Evolutionary conservation across 331 rosid genomes (phyloP).

Genomic region (Prunus yedoensis): DNA sequence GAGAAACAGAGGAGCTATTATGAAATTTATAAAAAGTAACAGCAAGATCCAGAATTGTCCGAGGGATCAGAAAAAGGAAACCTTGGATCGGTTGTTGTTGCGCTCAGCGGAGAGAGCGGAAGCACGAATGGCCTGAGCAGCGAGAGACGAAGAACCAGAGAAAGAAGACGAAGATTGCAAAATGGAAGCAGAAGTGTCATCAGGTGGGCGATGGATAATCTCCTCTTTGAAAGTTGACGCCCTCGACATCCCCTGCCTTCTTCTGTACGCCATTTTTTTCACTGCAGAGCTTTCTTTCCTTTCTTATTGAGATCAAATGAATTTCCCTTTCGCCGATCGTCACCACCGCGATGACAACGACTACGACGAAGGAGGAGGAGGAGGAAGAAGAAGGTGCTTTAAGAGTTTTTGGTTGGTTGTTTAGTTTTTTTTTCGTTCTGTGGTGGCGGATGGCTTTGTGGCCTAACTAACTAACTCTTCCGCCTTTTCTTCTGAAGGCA

Average conservation of each 20-base stretch:
- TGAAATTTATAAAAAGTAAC: too few relatives aligned
- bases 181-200: conserved; percentile 27
- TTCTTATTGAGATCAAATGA: too few relatives aligned
- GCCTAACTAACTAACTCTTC: conserved; percentile 20
- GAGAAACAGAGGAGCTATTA: not conserved
- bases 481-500: conserved; percentile 14
- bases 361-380: conserved; percentile 4
- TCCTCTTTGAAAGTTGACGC: conserved; percentile 88
- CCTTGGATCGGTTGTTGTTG: conserved; percentile 61
- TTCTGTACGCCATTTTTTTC: conserved; percentile 72
- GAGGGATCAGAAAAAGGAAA: conserved; percentile 1
- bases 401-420: not conserved
- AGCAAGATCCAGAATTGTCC: not conserved
- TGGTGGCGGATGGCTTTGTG: conserved; percentile 1
- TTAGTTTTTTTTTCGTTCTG: not conserved
- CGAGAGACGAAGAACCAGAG: conserved; percentile 57
- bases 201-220: conserved; percentile 32
- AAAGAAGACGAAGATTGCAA: conserved; percentile 36
- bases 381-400: not conserved
- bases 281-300: too few relatives aligned
- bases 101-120: conserved; percentile 51
- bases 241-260: conserved; percentile 76
- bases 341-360: conserved; percentile 4
- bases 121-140: conserved; percentile 76
- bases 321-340: conserved; percentile 1